Evolutionary conservation across 306 rosid genomes (phyloP).

Genomic region (Casuarina equisetifolia): DNA sequence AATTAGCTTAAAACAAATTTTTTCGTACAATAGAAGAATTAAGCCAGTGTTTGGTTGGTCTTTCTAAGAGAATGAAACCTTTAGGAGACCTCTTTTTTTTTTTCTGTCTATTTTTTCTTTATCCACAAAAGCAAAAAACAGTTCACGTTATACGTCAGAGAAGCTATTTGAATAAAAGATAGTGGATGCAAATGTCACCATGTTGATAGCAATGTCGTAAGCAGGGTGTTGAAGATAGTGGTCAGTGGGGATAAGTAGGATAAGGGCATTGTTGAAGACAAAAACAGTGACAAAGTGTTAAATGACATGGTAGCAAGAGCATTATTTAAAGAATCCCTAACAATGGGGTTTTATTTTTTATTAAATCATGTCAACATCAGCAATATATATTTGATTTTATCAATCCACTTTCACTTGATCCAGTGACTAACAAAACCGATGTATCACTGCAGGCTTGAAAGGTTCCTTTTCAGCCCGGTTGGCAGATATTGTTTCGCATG

Average conservation of each 20-base stretch:
- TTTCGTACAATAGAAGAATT: background rate
- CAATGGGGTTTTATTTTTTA: conserved; percentile 14
- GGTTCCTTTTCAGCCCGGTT: background rate
- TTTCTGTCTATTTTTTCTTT: background rate
- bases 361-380: conserved; percentile 24
- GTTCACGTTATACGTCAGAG: conserved; percentile 20
- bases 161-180: background rate
- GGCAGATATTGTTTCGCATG: background rate
- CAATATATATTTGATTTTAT: background rate
- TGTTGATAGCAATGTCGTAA: conserved; percentile 2
- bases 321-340: conserved; percentile 27
- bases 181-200: background rate
- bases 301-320: conserved; percentile 12
- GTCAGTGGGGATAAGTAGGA: conserved; percentile 2
- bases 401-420: background rate
- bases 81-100: background rate
- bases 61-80: background rate
- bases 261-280: conserved; percentile 25
- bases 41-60: background rate
- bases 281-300: background rate
- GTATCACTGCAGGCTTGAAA: background rate
- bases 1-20: background rate
- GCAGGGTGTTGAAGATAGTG: conserved; percentile 3
- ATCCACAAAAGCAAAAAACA: background rate
- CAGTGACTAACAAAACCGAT: background rate